These are phyloP conservation scores for Cyclotella choctawhatcheeana DNA, from an alignment of 108 stramenopile species.

Conservation along the genomic window DNA sequence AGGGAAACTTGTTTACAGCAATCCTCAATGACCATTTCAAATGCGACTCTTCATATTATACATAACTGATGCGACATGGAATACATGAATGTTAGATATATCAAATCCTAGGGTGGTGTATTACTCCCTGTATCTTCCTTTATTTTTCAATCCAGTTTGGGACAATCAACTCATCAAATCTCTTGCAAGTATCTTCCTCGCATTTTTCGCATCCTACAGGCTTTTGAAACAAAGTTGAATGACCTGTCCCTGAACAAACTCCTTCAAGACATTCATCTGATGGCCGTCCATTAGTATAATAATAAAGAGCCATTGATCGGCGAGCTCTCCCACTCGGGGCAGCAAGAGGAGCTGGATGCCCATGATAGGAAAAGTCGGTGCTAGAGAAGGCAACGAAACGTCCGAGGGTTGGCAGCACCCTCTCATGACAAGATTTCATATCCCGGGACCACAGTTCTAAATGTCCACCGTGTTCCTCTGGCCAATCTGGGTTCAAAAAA, in stretches of 20 bases:
- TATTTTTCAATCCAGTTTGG: too few relatives aligned
- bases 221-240: slow-evolving; percentile 9
- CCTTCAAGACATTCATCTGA: slow-evolving; percentile 14
- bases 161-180: too few relatives aligned
- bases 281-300: slow-evolving; percentile 46
- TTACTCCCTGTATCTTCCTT: too few relatives aligned
- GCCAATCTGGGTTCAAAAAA: slow-evolving; percentile 50
- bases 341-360: slow-evolving; percentile 44
- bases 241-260: neutral
- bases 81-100: too few relatives aligned
- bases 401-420: slow-evolving; percentile 32
- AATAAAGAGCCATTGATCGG: slow-evolving; percentile 48
- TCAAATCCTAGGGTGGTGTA: too few relatives aligned
- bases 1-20: too few relatives aligned
- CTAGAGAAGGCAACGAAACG: slow-evolving; percentile 52
- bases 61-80: too few relatives aligned
- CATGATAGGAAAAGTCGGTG: slow-evolving; percentile 56
- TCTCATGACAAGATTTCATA: slow-evolving; percentile 25
- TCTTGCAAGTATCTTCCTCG: neutral
- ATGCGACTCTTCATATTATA: too few relatives aligned
- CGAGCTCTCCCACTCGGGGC: slow-evolving; percentile 24
- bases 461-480: slow-evolving; percentile 46
- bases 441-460: slow-evolving; percentile 49
- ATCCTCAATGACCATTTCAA: too few relatives aligned
- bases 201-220: neutral